Conservation (phyloP, 2,329 filamentous ascomycete genomes). For the Cladosporium halotolerans region DNA sequence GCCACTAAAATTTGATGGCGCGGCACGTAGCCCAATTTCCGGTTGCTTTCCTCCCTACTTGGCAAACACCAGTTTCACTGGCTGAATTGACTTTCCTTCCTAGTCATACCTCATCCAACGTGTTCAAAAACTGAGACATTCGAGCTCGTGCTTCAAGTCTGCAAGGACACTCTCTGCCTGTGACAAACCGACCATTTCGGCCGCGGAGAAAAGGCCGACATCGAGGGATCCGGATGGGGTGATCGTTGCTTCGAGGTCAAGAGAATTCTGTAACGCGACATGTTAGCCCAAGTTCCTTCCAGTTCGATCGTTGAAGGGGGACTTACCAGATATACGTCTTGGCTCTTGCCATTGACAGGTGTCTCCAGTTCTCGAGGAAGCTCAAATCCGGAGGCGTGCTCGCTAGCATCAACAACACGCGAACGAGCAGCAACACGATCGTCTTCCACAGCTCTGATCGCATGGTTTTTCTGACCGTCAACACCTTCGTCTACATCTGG, state of each 20-base stretch:
- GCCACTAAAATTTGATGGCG: too few relatives aligned
- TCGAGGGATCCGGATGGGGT: constrained; percentile 40
- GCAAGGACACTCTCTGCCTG: constrained; percentile 32
- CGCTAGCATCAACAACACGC: background rate
- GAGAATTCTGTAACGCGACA: constrained; percentile 38
- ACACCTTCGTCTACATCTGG: constrained; percentile 35
- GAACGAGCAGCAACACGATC: constrained; percentile 11
- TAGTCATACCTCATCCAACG: too few relatives aligned
- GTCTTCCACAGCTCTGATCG: constrained; percentile 21
- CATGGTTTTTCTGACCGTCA: constrained; percentile 14
- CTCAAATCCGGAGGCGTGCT: background rate
- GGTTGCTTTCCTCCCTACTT: too few relatives aligned
- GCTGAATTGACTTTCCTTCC: too few relatives aligned
- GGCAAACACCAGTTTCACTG: too few relatives aligned
- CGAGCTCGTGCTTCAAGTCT: constrained; percentile 25
- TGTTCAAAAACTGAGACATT: background rate
- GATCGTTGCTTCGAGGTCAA: constrained; percentile 52
- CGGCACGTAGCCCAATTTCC: too few relatives aligned
- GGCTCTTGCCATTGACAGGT: background rate
- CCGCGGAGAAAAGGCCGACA: constrained; percentile 48
- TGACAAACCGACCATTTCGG: constrained; percentile 36
- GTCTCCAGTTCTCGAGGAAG: background rate
- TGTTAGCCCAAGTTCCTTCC: background rate
- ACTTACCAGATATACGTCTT: constrained; percentile 14
- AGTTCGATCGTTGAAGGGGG: background rate